Evolutionary conservation across 495 filamentous ascomycete genomes (phyloP).

Genomic region (Pseudoneurospora amorphoporcata): DNA sequence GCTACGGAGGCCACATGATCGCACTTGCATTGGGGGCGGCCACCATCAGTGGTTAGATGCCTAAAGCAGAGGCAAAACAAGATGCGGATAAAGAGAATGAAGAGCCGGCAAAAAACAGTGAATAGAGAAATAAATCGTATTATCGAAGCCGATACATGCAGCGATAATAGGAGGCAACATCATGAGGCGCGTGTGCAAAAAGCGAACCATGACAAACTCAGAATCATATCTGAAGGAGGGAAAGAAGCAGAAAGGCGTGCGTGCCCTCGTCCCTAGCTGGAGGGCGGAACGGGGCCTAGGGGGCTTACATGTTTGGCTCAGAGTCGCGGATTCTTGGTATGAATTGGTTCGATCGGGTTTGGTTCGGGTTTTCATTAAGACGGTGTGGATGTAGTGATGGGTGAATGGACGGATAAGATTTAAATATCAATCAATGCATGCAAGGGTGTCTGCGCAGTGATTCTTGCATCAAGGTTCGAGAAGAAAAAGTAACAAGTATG

Average conservation of each 20-base stretch:
- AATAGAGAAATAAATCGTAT: not conserved
- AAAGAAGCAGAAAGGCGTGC: not conserved
- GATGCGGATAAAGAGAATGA: not conserved
- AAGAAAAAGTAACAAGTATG: not conserved
- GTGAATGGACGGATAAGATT: not conserved
- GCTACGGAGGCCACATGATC: not conserved
- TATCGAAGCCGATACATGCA: not conserved
- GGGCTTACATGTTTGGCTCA: not conserved
- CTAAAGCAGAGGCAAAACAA: not conserved
- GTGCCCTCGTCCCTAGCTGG: not conserved
- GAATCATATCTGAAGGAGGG: not conserved
- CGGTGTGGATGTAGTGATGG: not conserved
- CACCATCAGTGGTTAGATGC: not conserved
- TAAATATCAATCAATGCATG: not conserved
- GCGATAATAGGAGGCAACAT: not conserved
- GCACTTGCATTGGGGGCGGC: not conserved
- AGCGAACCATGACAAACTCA: not conserved
- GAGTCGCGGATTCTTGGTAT: not conserved
- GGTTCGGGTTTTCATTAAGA: not conserved
- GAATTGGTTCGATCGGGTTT: not conserved
- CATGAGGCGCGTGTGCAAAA: not conserved
- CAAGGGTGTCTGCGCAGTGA: not conserved
- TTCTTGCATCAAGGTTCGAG: not conserved
- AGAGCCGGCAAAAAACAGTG: not conserved
- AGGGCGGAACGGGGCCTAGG: not conserved